Base-by-base conservation (phyloP, 1,284 basidiomycete species). In the Pseudozyma pruni region DNA sequence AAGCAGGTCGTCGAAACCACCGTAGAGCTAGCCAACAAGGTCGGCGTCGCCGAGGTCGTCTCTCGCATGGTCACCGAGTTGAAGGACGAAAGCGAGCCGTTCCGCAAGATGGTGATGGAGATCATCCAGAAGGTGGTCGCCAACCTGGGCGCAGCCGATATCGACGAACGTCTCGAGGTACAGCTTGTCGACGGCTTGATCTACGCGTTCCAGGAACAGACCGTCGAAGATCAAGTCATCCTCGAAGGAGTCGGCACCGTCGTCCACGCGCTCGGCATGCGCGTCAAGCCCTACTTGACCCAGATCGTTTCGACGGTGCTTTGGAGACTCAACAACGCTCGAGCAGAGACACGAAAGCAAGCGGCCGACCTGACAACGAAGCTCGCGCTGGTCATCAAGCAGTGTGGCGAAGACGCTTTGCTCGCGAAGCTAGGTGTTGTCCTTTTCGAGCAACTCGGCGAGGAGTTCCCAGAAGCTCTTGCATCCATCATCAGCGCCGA, bases 91-190 rank as follows among this genome's bases (percentile, higher is more conserved):
- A 84, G 80, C 68, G 96, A 98, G 85, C 93, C 94, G 7, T 98
- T 95, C 86, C 87, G 95, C 72, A 98, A 98, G 87, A 98, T 98
- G 96, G 94, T 97, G 38, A 98, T 98, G 95, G 96, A 98, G 85
- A 98, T 96, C 0, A 97, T 98, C 76, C 96, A 94, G 20, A 96
- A 97, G 83, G 96, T 98, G 34, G 87, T 99, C 29, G 89, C 90
- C 8, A 91, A 90, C 11, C 88, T 96, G 4, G 94, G 96, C 55
- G 93, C 95, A 2, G 92, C 94, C 1, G 96, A 98, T 79, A 92
- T 98, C 59, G 95, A 98, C 80, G 94, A 98, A 83, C 88, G 94
- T 46, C 86, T 98, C 43, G 95, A 99, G 84, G 89, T 95, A 13
- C 88, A 92, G 56, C 88, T 99, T 13, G 91, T 98, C 31, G 96